These are phyloP conservation scores for Salix udensis DNA, from an alignment of 345 rosid genomes.

Conservation along the genomic window DNA sequence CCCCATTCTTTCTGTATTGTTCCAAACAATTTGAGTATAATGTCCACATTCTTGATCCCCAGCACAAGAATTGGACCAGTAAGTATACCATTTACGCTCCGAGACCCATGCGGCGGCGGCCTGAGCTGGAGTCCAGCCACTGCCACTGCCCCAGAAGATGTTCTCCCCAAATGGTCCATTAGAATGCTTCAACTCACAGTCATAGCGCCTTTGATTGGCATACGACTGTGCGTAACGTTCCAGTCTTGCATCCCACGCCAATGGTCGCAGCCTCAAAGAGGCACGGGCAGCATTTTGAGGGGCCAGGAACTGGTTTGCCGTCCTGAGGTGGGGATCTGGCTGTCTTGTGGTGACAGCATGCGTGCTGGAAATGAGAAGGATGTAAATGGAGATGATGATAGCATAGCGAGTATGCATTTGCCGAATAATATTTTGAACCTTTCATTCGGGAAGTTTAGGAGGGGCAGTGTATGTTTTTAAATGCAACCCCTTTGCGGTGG, in stretches of 20 bases:
- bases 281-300: conserved; percentile 71
- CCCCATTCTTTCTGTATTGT: conserved; percentile 52
- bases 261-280: conserved; percentile 40
- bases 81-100: conserved; percentile 53
- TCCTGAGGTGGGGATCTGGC: neutral
- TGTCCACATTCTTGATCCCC: conserved; percentile 69
- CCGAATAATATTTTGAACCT: neutral
- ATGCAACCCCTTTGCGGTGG: neutral
- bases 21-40: conserved; percentile 89
- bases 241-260: conserved; percentile 55
- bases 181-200: conserved; percentile 68
- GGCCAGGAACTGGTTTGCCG: conserved; percentile 44
- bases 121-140: conserved; percentile 59
- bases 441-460: neutral
- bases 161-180: conserved; percentile 88
- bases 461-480: neutral
- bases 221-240: conserved; percentile 56
- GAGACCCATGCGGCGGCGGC: conserved; percentile 64
- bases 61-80: conserved; percentile 56
- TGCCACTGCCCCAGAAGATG: conserved; percentile 92
- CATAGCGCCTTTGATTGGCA: conserved; percentile 56
- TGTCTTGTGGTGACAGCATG: neutral
- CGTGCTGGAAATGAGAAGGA: conserved; percentile 15
- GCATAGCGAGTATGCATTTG: conserved; percentile 8
- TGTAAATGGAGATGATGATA: neutral